Percentiles rank a stretch among this genome's conserved stretches.
Conservation (phyloP, 2,329 filamentous ascomycete species). For the Myriosclerotinia curreyana region DNA sequence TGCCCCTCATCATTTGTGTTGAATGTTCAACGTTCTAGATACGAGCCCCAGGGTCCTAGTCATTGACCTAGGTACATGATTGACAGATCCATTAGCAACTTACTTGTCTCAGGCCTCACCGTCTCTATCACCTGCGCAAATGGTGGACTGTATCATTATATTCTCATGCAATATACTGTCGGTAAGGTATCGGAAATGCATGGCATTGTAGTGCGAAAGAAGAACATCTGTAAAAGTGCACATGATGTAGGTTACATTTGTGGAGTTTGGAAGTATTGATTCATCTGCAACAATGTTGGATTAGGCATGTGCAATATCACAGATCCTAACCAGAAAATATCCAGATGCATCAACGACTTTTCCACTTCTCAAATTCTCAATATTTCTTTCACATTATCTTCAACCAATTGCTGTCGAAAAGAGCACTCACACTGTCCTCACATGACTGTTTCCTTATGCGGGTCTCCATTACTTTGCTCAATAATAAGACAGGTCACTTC, state of each 20-base stretch:
- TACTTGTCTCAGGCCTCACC: conserved; percentile 8
- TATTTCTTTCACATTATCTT: background rate
- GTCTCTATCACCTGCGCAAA: conserved; percentile 14
- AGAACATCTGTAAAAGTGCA: conserved; percentile 16
- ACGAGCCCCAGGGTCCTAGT: conserved; percentile 6
- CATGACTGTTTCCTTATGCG: conserved; percentile 38
- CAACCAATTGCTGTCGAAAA: conserved; percentile 29
- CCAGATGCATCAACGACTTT: conserved; percentile 14
- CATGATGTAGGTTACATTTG: conserved; percentile 22
- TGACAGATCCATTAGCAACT: background rate
- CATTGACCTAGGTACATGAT: background rate
- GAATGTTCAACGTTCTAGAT: background rate
- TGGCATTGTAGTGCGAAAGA: conserved; percentile 10
- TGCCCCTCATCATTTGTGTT: conserved; percentile 14
- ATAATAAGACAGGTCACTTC: conserved; percentile 27
- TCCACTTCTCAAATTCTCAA: conserved; percentile 12
- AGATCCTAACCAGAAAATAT: conserved; percentile 8
- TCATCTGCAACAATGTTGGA: conserved; percentile 1
- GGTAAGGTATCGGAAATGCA: conserved; percentile 9
- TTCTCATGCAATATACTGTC: conserved; percentile 5
- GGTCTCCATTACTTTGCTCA: conserved; percentile 31
- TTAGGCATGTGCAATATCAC: conserved; percentile 8
- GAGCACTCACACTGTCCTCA: conserved; percentile 36
- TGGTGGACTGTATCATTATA: background rate
- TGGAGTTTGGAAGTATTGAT: conserved; percentile 19